Percentiles rank a stretch among this genome's conserved stretches.
Conservation (phyloP, 1,284 basidiomycete species). For the Coniophora puteana region DNA sequence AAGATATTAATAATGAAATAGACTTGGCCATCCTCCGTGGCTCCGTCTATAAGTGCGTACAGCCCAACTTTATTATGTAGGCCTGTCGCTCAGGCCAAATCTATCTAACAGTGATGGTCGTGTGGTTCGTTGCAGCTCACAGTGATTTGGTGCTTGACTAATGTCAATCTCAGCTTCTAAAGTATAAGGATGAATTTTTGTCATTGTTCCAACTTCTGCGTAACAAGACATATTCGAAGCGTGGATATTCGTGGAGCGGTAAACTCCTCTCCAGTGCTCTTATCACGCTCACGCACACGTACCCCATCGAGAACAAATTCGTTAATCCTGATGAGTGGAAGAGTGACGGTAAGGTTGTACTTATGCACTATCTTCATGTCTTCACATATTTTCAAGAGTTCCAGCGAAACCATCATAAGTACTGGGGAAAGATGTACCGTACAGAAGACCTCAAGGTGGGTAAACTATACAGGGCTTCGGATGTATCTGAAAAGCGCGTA, state of each 20-base stretch:
- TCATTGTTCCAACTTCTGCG: constrained; percentile 54
- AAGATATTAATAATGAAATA: constrained; percentile 20
- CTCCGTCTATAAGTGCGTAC: constrained; percentile 65
- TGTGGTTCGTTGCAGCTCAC: constrained; percentile 38
- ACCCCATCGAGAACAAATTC: constrained; percentile 81
- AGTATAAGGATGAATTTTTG: constrained; percentile 49
- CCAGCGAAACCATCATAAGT: constrained; percentile 64
- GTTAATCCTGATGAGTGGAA: constrained; percentile 80
- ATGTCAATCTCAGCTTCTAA: constrained; percentile 45
- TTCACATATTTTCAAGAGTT: constrained; percentile 51
- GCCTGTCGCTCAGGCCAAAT: constrained; percentile 7
- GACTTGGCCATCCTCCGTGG: constrained; percentile 69
- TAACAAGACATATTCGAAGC: constrained; percentile 75
- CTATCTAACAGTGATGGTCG: constrained; percentile 49
- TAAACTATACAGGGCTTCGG: constrained; percentile 1
- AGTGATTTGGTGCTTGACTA: constrained; percentile 1
- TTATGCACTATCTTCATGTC: neutral
- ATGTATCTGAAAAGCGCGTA: constrained; percentile 2
- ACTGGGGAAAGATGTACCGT: constrained; percentile 74
- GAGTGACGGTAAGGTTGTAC: constrained; percentile 54
- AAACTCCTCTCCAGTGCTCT: constrained; percentile 77
- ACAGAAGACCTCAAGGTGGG: constrained; percentile 56
- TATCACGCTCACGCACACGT: constrained; percentile 76
- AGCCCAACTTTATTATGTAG: constrained; percentile 3
- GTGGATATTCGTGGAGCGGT: constrained; percentile 81